Evolutionary conservation across 2,329 filamentous ascomycete species (phyloP), one percentile per base, ranked within the genome.

Genomic region (Hypoxylon sp.): DNA sequence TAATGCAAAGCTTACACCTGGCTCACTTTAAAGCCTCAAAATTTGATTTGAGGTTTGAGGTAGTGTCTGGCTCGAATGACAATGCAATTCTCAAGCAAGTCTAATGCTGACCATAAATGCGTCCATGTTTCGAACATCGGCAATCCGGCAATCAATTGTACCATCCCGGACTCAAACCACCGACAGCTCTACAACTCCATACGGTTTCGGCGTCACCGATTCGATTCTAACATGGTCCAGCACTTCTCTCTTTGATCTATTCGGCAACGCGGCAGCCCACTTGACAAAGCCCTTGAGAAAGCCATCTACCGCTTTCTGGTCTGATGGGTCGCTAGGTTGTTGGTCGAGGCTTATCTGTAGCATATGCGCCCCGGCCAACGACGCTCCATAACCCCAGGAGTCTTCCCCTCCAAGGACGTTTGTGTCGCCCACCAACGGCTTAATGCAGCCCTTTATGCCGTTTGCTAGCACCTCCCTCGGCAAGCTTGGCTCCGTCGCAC

Each of bases 361-460:
- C 69, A 70, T 70, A 8, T 70, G 66, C 2, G 65, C 69, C 2
- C 67, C 69, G 2, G 69, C 59, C 5, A 71, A 50, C 29, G 65
- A 53, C 5, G 67, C 67, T 2, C 64, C 54, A 9, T 60, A 45
- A 12, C 37, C 56, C 63, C 63, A 69, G n/a, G 67, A 37, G 16
- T 64, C 54, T 27, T 69, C 63, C 5, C 61, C 67, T 6, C 50
- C 66, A 5, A 71, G 45, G 5, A 62, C 54, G 5, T 62, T 62
- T 16, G 62, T 67, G 43, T 68, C 69, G 34, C 62, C 61, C 9
- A 63, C 58, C 19, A 69, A 21, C 41, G 69, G 69, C 39, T 64
- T 63, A 30, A 71, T 59, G 27, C 69, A 71, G 8, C 53, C 67
- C 32, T 60, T 62, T 3, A 8, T 27, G 5, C 60, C 64, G 5